Conservation (phyloP, 129 eudicot species). For the Arctium minus region DNA sequence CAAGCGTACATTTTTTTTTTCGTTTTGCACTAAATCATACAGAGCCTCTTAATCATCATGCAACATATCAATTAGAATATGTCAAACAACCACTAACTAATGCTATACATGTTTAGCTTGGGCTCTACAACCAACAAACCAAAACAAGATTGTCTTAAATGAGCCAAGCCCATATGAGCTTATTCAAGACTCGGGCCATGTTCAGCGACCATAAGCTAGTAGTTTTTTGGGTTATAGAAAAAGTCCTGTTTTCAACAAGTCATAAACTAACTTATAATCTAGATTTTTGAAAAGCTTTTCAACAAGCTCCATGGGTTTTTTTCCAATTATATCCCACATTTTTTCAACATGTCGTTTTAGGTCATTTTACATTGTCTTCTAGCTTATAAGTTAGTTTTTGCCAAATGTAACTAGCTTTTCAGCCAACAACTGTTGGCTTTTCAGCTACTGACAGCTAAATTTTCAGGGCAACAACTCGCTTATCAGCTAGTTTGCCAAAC, state of each 20-base stretch:
- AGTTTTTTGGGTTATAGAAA: too few relatives aligned
- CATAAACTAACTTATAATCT: neutral
- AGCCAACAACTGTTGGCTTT: too few relatives aligned
- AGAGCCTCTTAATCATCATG: neutral
- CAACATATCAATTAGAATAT: neutral
- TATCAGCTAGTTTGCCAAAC: neutral
- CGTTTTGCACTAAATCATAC: neutral
- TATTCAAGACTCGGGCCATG: neutral
- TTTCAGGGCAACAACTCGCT: neutral
- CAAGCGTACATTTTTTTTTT: neutral
- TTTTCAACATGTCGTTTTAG: too few relatives aligned
- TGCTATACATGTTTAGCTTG: neutral
- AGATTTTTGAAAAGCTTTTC: neutral
- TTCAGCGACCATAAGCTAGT: neutral
- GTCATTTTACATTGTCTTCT: too few relatives aligned
- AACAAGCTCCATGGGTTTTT: neutral
- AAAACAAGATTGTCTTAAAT: neutral
- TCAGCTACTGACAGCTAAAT: too few relatives aligned
- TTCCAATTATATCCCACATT: too few relatives aligned
- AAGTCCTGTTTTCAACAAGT: too few relatives aligned
- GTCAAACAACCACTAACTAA: neutral
- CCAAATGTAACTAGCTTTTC: too few relatives aligned
- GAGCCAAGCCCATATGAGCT: neutral
- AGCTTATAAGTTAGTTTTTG: too few relatives aligned
- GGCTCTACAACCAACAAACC: neutral